Percentiles rank a stretch among this genome's conserved stretches.
Evolutionary conservation across 176 grass and related monocot genomes (phyloP).

Genomic region (Lolium multiflorum): DNA sequence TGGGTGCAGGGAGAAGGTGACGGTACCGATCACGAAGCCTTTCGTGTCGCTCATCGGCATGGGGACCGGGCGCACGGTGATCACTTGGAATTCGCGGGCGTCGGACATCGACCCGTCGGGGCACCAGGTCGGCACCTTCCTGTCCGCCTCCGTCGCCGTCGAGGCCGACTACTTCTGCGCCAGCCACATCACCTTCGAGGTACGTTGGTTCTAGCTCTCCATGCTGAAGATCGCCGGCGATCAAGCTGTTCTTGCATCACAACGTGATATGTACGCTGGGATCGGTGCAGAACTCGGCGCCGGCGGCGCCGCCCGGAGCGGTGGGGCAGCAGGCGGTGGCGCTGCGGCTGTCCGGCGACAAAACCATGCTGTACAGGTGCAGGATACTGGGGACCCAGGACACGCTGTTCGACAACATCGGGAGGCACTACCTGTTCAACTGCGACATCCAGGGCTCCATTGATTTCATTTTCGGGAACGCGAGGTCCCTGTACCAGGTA

Average conservation of each 20-base stretch:
- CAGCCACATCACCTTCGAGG: conserved; percentile 91
- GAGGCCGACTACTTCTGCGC: conserved; percentile 93
- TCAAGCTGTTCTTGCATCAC: not conserved
- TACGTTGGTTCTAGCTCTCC: not conserved
- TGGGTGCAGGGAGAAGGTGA: conserved; percentile 85
- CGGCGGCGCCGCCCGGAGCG: conserved; percentile 65
- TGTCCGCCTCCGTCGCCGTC: conserved; percentile 83
- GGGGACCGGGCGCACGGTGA: conserved; percentile 64
- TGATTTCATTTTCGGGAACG: conserved; percentile 95
- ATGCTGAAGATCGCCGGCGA: not conserved
- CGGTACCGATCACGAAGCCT: conserved; percentile 83
- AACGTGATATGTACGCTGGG: not conserved
- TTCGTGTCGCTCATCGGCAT: conserved; percentile 82
- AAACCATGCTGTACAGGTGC: conserved; percentile 82
- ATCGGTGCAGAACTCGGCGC: conserved; percentile 72
- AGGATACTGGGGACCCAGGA: conserved; percentile 88
- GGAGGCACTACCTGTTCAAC: conserved; percentile 75
- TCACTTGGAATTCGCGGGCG: conserved; percentile 71
- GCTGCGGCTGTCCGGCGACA: conserved; percentile 90
- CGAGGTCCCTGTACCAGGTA: conserved; percentile 88
- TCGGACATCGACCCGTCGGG: conserved; percentile 63
- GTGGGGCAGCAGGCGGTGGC: conserved; percentile 91
- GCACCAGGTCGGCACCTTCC: conserved; percentile 69
- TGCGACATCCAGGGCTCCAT: conserved; percentile 99
- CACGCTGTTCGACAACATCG: conserved; percentile 93